Conservation (phyloP, 2,329 filamentous ascomycete species). For the Dichotomopilus funicola region DNA sequence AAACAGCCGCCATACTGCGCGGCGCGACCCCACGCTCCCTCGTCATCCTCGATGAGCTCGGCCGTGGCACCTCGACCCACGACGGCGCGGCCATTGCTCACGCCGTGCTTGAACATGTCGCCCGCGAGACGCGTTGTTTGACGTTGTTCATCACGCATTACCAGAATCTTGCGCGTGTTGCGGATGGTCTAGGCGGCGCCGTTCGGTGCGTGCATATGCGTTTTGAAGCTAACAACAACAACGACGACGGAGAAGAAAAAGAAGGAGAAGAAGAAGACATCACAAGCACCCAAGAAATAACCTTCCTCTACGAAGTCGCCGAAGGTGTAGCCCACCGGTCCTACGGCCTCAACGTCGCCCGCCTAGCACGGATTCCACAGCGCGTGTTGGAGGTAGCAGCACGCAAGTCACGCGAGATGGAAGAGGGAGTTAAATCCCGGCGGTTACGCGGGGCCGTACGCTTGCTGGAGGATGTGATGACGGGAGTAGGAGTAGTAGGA, state of each 20-base stretch:
- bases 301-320: constrained; percentile 87
- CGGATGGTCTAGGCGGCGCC: constrained; percentile 56
- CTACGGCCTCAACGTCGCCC: constrained; percentile 90
- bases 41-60: constrained; percentile 90
- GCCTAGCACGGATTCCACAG: constrained; percentile 73
- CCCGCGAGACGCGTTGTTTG: constrained; percentile 65
- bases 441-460: constrained; percentile 47
- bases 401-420: constrained; percentile 73
- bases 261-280: constrained; percentile 18
- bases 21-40: constrained; percentile 77
- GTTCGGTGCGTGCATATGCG: constrained; percentile 93
- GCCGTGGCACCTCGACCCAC: constrained; percentile 87
- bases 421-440: constrained; percentile 61
- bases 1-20: constrained; percentile 86
- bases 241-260: constrained; percentile 27
- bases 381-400: constrained; percentile 72
- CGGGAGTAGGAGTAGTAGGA: constrained; percentile 32
- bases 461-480: constrained; percentile 38
- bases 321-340: constrained; percentile 89
- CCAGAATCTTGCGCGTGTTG: constrained; percentile 70
- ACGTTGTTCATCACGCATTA: constrained; percentile 98
- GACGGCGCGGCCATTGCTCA: constrained; percentile 95
- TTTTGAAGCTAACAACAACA: constrained; percentile 48
- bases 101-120: constrained; percentile 79
- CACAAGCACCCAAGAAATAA: constrained; percentile 56